These are phyloP conservation scores for Candida silvicultrix DNA, from an alignment of 805 yeast species.

Conservation along the genomic window DNA sequence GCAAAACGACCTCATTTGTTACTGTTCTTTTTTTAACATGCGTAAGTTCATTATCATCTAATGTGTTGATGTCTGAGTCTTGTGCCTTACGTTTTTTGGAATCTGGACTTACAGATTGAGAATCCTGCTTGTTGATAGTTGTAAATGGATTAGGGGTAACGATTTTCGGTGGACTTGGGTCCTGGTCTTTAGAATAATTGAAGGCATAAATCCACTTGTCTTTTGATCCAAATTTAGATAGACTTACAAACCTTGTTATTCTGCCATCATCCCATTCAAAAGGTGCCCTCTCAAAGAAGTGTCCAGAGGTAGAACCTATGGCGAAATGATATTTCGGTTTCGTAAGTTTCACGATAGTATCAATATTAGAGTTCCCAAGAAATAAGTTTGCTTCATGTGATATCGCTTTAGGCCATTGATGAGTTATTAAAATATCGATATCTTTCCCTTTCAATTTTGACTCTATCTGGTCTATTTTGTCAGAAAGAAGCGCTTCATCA, in stretches of 20 bases:
- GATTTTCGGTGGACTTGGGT: conserved; percentile 20
- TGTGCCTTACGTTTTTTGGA: conserved; percentile 1
- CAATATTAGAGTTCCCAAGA: conserved; percentile 41
- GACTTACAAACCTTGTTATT: conserved; percentile 57
- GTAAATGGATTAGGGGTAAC: conserved; percentile 27
- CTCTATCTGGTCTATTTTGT: conserved; percentile 21
- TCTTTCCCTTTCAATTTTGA: conserved; percentile 17
- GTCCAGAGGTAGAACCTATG: conserved; percentile 42
- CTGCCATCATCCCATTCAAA: conserved; percentile 47
- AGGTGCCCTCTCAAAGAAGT: conserved; percentile 48
- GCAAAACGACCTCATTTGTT: conserved; percentile 38
- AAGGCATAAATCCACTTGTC: conserved; percentile 78
- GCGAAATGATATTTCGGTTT: conserved; percentile 68
- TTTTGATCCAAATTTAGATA: conserved; percentile 50
- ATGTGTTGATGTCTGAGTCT: conserved; percentile 4
- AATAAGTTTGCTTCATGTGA: conserved; percentile 38
- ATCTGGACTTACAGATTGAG: neutral
- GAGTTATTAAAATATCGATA: conserved; percentile 51
- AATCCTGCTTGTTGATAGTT: neutral
- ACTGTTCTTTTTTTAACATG: conserved; percentile 1
- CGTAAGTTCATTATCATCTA: conserved; percentile 3
- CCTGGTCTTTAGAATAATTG: conserved; percentile 25
- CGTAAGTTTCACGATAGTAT: conserved; percentile 33
- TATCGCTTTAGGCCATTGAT: conserved; percentile 54
- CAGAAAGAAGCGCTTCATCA: conserved; percentile 8